These are phyloP conservation scores for Silene uniflora DNA, from an alignment of 148 eudicot species.

Conservation along the genomic window DNA sequence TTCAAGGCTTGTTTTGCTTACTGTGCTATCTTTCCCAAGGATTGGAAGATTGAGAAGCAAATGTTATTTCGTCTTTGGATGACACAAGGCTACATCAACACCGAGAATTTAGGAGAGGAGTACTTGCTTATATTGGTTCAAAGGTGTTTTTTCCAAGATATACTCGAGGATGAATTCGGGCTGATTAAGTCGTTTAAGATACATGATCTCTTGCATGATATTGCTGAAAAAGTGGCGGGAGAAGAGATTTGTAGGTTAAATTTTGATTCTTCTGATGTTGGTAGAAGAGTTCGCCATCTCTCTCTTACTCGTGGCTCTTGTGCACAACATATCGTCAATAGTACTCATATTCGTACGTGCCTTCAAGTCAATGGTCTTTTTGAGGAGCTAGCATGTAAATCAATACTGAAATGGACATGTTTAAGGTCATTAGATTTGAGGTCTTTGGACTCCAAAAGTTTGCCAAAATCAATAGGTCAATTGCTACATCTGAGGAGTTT, in stretches of 20 bases:
- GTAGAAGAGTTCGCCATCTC: background rate
- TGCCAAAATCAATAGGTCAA: constrained; percentile 19
- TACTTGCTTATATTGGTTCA: constrained; percentile 11
- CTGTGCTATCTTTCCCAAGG: constrained; percentile 19
- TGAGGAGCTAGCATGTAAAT: no score
- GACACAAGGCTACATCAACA: constrained; percentile 9
- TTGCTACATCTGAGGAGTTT: constrained; percentile 24
- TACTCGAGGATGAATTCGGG: background rate
- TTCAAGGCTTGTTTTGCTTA: constrained; percentile 12
- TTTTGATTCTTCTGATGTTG: background rate
- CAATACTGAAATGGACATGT: constrained; percentile 2
- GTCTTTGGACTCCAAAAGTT: background rate
- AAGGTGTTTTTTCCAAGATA: constrained; percentile 21
- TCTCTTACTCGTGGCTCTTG: background rate
- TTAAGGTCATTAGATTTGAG: constrained; percentile 15
- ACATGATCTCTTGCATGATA: constrained; percentile 13
- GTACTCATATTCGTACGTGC: background rate
- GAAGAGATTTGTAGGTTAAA: background rate
- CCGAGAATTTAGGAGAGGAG: constrained; percentile 9
- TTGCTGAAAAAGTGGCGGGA: constrained; percentile 3
- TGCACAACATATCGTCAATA: constrained; percentile 4
- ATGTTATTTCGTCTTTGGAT: constrained; percentile 20
- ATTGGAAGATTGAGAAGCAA: background rate
- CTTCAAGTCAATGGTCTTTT: no score
- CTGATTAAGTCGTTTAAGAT: background rate